phyloP scores from a whole-genome alignment of 1,284 basidiomycete species.

The Takashimella koratensis region DNA sequence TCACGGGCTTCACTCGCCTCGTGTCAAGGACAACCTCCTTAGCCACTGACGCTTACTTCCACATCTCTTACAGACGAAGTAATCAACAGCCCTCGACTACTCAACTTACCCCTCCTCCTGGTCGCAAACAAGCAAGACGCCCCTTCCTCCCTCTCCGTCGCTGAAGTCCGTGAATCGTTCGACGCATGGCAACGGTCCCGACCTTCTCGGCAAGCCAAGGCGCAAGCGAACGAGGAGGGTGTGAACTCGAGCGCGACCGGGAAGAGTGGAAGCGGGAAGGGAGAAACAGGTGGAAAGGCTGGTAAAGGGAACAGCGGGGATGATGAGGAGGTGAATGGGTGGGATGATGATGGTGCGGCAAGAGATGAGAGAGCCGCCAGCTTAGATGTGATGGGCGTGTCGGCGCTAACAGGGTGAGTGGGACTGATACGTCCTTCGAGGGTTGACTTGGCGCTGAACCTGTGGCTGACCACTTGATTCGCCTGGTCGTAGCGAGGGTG shows the following conservation, averaged over 20 bases:
- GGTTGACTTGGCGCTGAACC: neutral
- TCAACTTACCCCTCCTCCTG: slow-evolving; percentile 79
- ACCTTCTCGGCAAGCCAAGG: slow-evolving; percentile 13
- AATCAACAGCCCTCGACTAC: slow-evolving; percentile 75
- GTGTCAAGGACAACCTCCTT: too few relatives aligned
- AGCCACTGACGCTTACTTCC: neutral
- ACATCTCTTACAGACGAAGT: slow-evolving; percentile 62
- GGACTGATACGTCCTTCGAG: neutral
- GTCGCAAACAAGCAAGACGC: slow-evolving; percentile 92
- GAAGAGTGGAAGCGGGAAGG: slow-evolving; percentile 6
- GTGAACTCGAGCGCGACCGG: too few relatives aligned
- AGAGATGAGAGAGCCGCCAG: slow-evolving; percentile 62
- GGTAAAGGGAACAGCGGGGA: neutral
- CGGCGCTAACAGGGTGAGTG: slow-evolving; percentile 79
- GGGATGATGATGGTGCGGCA: slow-evolving; percentile 53
- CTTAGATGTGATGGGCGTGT: slow-evolving; percentile 84
- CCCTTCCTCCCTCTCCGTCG: slow-evolving; percentile 69
- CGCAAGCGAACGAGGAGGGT: slow-evolving; percentile 10
- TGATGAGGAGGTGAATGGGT: slow-evolving; percentile 1
- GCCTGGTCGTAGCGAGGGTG: slow-evolving; percentile 63
- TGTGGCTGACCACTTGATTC: neutral
- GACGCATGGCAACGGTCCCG: slow-evolving; percentile 64
- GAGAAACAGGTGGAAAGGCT: neutral
- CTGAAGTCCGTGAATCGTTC: slow-evolving; percentile 83
- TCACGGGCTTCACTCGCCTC: too few relatives aligned